Base-by-base conservation (phyloP, 441 rosid genomes). In the Adansonia madagascariensis region DNA sequence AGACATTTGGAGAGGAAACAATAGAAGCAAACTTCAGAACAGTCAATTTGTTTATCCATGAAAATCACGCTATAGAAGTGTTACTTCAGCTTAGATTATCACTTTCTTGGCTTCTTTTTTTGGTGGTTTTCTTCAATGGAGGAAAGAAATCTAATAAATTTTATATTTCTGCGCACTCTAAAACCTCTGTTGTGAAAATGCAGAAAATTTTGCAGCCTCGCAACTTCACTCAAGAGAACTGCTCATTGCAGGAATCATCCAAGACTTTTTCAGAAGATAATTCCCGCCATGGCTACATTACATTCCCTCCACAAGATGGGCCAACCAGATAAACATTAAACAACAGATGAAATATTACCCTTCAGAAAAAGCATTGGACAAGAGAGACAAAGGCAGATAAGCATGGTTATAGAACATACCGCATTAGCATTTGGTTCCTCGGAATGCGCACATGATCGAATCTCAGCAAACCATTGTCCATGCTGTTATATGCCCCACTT, bases 381-480 rank as follows among this genome's bases (percentile, higher is more conserved):
- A 22, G 12, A 49, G 7, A 46, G 35, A 20, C 61, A 9, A n/a
- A 80, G 59, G 71, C 61, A 14, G 12, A 80, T 72, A 80, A 39
- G 72, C 69, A 39, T 62, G 18, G 44, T 18, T 18, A 73, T 65
- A 78, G 80, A 73, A 83, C 86, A 52, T 56, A 95, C 98, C 97
- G 80, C 97, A 91, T 91, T 81, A 95, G 82, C 99, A 95, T 92
- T 83, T 93, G 98, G 79, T 92, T 78, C 81, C 98, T 88, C 14
- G 98, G 99, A 76, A 95, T 92, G 75, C 94, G 94, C 78, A 93
- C 93, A 55, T 91, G 88, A 86, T 95, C 94, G 83, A 95, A 93
- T 86, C 83, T 89, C 81, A 93, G 88, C 76, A 93, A 86, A 75
- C 99, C 98, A 68, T 95, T 95, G 84, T 95, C 99, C 98, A 93